phyloP scores from a whole-genome alignment of 2,329 filamentous ascomycete genomes.

The Waltergamsia citrina region DNA sequence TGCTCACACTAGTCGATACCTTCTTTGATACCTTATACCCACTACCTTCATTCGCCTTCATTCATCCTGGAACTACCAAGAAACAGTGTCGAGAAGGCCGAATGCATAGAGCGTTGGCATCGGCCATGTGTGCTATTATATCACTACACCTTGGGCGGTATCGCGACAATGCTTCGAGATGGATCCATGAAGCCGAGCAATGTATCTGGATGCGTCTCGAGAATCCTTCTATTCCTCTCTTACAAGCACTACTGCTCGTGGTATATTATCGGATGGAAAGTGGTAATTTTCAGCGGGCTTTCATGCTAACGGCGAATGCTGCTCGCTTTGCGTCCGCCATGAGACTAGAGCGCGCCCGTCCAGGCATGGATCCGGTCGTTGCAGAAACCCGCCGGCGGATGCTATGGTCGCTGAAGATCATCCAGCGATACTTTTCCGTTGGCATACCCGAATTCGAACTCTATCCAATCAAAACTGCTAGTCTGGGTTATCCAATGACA shows the following conservation, averaged over 20 bases:
- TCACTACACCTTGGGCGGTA: no score
- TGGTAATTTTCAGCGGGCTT: constrained; percentile 19
- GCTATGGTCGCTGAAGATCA: constrained; percentile 17
- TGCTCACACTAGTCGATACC: no score
- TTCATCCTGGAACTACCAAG: no score
- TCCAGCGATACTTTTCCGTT: constrained; percentile 16
- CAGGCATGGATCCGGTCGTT: constrained; percentile 10
- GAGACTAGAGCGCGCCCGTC: constrained; percentile 17
- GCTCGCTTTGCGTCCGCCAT: constrained; percentile 17
- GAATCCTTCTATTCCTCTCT: constrained; percentile 34
- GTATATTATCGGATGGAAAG: constrained; percentile 17
- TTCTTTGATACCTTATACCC: no score
- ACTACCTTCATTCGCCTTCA: no score
- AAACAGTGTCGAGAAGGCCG: no score
- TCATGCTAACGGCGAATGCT: constrained; percentile 18
- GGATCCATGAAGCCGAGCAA: constrained; percentile 33
- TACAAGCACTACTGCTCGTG: constrained; percentile 22
- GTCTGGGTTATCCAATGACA: constrained; percentile 15
- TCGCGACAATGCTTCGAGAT: no score
- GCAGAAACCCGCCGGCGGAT: constrained; percentile 17
- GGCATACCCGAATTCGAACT: constrained; percentile 19
- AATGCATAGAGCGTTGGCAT: no score
- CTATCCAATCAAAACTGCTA: constrained; percentile 16
- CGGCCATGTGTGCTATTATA: no score
- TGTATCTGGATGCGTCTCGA: constrained; percentile 34